Base-by-base conservation (phyloP, 2,329 filamentous ascomycete genomes). In the Cylindrodendrum hubeiense region DNA sequence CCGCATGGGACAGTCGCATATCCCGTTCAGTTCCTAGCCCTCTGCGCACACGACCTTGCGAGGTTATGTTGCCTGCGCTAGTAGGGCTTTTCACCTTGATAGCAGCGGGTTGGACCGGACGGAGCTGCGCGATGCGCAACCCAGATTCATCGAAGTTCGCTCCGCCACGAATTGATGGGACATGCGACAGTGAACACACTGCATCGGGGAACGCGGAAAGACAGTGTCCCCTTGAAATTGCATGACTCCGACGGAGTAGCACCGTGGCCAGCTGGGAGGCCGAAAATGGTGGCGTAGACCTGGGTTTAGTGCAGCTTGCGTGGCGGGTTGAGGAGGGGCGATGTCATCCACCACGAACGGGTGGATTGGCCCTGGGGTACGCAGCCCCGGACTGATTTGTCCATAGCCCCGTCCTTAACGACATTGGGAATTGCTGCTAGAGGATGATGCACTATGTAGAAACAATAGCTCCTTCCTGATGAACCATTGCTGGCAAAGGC, bases 251-350 rank as follows among this genome's bases (percentile, higher is more conserved):
- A 68, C 39, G 61, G 72, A 61, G 51, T 34, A 71, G 51, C 62
- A 70, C 30, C 39, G 59, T 65, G 24, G 46, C 60, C 24, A 28
- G 59, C 50, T 59, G 46, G 49, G 58, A 59, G 28, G 63, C 34
- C 49, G 70, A 60, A 72, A 69, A 73, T 67, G 70, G 71, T 75
- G 73, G 74, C 71, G 73, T 66, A 65, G 62, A 71, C 59, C 55
- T 71, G 69, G 70, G 59, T 65, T 70, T 71, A 71, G 75, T 72
- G 70, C 59, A 70, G 71, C 70, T 74, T 76, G 73, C 67, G 74
- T 77, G 75, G 75, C 73, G 71, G 67, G 46, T 57, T 51, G 41
- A 54, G 55, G 69, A 67, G 76, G 74, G 74, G 72, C 65, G 68
- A 73, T 73, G 69, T 66, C 59, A 70, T 71, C 64, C 64, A 63